phyloP scores from a whole-genome alignment of 257 asterid species.

The Nicotiana otophora region DNA sequence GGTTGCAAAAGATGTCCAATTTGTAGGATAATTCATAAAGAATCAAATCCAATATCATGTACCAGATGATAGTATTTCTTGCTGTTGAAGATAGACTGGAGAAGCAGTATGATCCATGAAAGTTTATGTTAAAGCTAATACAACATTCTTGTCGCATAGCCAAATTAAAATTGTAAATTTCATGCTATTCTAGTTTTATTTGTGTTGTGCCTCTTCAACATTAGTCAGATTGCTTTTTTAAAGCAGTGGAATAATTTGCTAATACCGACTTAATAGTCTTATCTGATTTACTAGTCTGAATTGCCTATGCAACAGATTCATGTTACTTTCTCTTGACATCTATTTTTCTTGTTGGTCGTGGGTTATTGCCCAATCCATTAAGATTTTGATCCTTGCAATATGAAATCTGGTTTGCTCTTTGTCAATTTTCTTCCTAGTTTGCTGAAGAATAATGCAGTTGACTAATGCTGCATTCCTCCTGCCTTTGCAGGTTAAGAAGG shows the following conservation, averaged over 20 bases:
- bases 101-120: not conserved
- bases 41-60: not conserved
- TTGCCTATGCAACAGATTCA: not conserved
- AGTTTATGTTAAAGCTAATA: not conserved
- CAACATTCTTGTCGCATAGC: not conserved
- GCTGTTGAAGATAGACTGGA: not conserved
- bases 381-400: not conserved
- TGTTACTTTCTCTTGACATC: not conserved
- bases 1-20: not conserved
- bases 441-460: not conserved
- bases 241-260: not conserved
- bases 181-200: not conserved
- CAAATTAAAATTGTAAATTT: not conserved
- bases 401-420: not conserved
- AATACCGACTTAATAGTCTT: no score
- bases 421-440: not conserved
- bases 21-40: not conserved
- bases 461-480: not conserved
- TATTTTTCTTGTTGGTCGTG: not conserved
- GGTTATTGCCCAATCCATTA: not conserved
- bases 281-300: not conserved
- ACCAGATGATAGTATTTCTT: not conserved
- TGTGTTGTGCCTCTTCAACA: not conserved
- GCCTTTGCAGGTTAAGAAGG: conserved; percentile 68
- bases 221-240: not conserved